These are phyloP conservation scores for Nitzschia sp. DNA, from an alignment of 108 stramenopile genomes.

Conservation along the genomic window DNA sequence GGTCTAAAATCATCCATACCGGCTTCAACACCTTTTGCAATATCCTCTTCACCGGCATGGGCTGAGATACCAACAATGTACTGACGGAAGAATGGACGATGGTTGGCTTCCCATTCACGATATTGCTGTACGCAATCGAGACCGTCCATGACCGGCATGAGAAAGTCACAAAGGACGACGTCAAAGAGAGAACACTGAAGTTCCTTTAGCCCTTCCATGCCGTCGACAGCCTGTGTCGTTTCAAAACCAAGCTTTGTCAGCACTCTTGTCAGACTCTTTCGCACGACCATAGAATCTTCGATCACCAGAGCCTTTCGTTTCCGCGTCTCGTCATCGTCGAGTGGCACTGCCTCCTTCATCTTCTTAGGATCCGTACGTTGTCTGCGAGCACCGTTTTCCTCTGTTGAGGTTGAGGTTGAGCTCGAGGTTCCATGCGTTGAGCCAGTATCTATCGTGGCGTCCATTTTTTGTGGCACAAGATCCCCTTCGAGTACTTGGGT, in stretches of 20 bases:
- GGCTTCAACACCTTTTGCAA: constrained; percentile 51
- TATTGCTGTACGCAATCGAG: constrained; percentile 73
- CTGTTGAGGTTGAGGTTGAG: background rate
- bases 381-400: background rate
- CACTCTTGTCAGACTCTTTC: constrained; percentile 58
- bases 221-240: constrained; percentile 67
- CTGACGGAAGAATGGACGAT: constrained; percentile 49
- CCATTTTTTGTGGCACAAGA: background rate
- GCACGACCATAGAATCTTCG: constrained; percentile 68
- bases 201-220: constrained; percentile 62
- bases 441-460: too few relatives aligned
- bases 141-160: constrained; percentile 89
- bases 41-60: constrained; percentile 57
- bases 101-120: constrained; percentile 56
- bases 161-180: constrained; percentile 70
- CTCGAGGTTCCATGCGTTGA: too few relatives aligned
- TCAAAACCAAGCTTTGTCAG: constrained; percentile 59
- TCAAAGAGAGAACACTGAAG: constrained; percentile 56
- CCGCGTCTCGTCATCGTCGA: constrained; percentile 6
- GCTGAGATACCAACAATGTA: constrained; percentile 70
- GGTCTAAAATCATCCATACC: constrained; percentile 70
- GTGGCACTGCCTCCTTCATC: constrained; percentile 4
- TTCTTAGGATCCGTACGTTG: background rate
- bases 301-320: constrained; percentile 47
- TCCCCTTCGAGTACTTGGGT: constrained; percentile 3